Evolutionary conservation across 2,329 filamentous ascomycete genomes (phyloP).

Genomic region (Xylariomycetidae sp.): DNA sequence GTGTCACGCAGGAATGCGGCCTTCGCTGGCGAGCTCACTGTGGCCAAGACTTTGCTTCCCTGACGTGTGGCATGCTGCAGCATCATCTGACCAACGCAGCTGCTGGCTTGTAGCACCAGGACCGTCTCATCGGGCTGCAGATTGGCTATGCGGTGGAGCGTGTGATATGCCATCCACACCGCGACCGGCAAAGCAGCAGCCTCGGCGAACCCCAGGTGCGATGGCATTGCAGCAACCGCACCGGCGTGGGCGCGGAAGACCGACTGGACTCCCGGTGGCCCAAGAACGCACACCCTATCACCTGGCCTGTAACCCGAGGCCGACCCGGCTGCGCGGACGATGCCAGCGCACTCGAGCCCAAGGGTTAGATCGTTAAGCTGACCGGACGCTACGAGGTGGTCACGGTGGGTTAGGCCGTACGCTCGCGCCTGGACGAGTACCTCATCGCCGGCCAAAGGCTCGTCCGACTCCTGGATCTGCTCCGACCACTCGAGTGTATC

Average conservation of each 20-base stretch:
- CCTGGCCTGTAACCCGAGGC: background rate
- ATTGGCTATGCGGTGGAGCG: background rate
- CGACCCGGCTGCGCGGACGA: background rate
- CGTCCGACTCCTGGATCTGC: background rate
- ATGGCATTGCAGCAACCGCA: background rate
- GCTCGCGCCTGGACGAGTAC: conserved; percentile 1
- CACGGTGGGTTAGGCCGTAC: background rate
- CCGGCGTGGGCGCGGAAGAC: background rate
- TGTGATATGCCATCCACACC: background rate
- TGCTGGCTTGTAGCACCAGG: background rate
- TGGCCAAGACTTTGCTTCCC: conserved; percentile 2
- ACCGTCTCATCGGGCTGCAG: background rate
- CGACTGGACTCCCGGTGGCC: background rate
- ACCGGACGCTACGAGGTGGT: conserved; percentile 2
- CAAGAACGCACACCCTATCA: conserved; percentile 1
- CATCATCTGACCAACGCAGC: background rate
- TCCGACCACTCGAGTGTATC: conserved; percentile 1
- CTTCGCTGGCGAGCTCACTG: background rate
- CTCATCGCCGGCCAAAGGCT: background rate
- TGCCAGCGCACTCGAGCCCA: conserved; percentile 1
- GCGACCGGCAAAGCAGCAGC: background rate
- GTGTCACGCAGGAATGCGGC: background rate
- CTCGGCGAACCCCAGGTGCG: background rate
- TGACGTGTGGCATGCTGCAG: background rate
- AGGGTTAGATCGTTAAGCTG: conserved; percentile 1